A percentile compares a stretch with the other conserved stretches of the same genome.
These are phyloP conservation scores for Solanum etuberosum DNA, from an alignment of 257 asterid genomes.

Conservation along the genomic window DNA sequence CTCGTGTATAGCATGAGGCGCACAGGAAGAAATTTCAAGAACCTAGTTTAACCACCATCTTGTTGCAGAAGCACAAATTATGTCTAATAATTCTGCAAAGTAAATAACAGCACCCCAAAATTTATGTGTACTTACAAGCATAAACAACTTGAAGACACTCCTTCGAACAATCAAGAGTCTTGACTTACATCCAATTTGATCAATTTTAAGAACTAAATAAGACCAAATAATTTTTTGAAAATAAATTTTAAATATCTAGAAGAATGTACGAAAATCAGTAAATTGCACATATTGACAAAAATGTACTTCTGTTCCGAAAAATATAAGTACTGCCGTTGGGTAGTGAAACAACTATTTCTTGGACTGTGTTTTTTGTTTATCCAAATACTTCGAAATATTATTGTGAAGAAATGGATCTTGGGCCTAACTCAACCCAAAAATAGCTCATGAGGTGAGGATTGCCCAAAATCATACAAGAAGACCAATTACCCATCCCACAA, in stretches of 20 bases:
- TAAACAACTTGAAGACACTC: neutral
- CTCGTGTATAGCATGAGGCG: neutral
- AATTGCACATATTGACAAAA: neutral
- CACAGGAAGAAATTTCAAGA: neutral
- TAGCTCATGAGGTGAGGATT: neutral
- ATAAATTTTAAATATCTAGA: neutral
- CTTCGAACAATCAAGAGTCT: neutral
- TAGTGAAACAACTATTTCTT: neutral
- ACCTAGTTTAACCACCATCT: neutral
- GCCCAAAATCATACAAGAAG: neutral
- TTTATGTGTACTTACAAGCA: neutral
- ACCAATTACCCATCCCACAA: neutral
- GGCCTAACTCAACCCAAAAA: neutral
- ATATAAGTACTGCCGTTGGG: neutral
- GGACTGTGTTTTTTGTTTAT: neutral
- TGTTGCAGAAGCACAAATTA: neutral
- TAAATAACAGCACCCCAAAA: neutral
- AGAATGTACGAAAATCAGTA: neutral
- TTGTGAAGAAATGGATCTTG: neutral
- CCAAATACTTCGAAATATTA: neutral
- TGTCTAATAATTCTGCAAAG: neutral
- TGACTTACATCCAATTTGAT: neutral
- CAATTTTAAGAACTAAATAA: neutral
- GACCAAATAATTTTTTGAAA: neutral
- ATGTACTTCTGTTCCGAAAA: neutral